Conservation (phyloP, 192 early-diverging fungal species). For the Umbelopsis isabellina region DNA sequence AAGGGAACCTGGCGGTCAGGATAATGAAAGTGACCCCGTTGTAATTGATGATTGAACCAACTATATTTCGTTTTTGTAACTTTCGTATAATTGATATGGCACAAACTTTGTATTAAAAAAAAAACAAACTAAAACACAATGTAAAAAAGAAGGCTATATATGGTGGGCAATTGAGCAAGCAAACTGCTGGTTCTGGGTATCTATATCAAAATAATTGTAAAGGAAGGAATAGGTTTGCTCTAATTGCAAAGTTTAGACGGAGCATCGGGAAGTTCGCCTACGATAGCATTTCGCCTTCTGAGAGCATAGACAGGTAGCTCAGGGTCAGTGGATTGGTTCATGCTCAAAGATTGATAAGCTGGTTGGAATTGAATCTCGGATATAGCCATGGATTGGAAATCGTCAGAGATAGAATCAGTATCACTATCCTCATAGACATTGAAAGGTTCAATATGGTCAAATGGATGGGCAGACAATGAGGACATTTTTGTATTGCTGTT, state of each 20-base stretch:
- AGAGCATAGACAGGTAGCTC: slow-evolving; percentile 33
- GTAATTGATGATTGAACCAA: slow-evolving; percentile 13
- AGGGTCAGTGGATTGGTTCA: neutral
- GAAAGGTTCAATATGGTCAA: slow-evolving; percentile 20
- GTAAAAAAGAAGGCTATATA: neutral
- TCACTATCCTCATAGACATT: slow-evolving; percentile 14
- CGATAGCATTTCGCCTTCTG: slow-evolving; percentile 35
- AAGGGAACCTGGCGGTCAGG: slow-evolving; percentile 1
- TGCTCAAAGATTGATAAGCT: neutral
- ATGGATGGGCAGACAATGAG: slow-evolving; percentile 4
- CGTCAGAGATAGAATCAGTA: slow-evolving; percentile 11
- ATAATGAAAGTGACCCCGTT: slow-evolving; percentile 7
- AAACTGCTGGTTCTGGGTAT: neutral
- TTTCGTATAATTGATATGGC: neutral
- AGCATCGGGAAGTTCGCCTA: slow-evolving; percentile 36
- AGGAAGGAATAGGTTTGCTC: neutral
- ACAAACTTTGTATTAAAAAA: neutral
- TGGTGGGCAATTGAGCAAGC: neutral
- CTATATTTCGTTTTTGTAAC: neutral
- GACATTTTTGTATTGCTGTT: neutral
- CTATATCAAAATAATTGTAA: neutral
- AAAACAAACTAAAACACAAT: neutral
- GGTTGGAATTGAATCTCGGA: neutral
- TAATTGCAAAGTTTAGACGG: slow-evolving; percentile 11
- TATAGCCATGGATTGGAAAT: slow-evolving; percentile 7